phyloP scores from a whole-genome alignment of 2,329 filamentous ascomycete species.

The Scedosporium boydii region DNA sequence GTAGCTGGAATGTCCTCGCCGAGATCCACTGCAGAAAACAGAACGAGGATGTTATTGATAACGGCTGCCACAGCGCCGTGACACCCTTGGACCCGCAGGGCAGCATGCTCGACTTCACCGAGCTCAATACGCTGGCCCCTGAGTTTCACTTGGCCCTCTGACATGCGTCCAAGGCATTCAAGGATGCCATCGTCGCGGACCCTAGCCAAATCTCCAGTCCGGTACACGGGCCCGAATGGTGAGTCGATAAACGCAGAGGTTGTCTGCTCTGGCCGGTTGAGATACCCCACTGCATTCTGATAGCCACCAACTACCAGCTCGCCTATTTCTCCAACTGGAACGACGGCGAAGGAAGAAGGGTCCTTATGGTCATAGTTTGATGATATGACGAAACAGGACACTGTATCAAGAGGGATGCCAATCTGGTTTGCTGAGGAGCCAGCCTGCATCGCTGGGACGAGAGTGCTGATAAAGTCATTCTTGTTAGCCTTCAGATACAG shows the following conservation, averaged over 20 bases:
- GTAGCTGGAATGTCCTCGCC: conserved; percentile 14
- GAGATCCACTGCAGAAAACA: conserved; percentile 55
- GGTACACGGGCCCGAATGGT: conserved; percentile 62
- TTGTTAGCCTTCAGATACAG: background rate
- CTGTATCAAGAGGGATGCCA: conserved; percentile 69
- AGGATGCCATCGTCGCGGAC: conserved; percentile 58
- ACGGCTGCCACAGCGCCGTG: conserved; percentile 60
- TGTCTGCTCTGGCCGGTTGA: conserved; percentile 74
- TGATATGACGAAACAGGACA: conserved; percentile 64
- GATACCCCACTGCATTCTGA: conserved; percentile 71
- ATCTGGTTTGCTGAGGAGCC: conserved; percentile 57
- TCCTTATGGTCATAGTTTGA: conserved; percentile 24
- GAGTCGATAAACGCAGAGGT: conserved; percentile 59
- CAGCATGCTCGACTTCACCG: conserved; percentile 66
- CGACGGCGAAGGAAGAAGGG: conserved; percentile 33
- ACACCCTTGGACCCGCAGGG: conserved; percentile 50
- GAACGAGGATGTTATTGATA: conserved; percentile 58
- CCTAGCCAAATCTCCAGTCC: conserved; percentile 75
- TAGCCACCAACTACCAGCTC: conserved; percentile 75
- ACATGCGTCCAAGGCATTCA: conserved; percentile 76
- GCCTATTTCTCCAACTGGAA: conserved; percentile 59
- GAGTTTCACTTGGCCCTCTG: conserved; percentile 75
- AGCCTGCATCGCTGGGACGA: conserved; percentile 53
- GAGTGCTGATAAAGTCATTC: conserved; percentile 40
- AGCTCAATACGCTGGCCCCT: conserved; percentile 76